Conservation (phyloP, 108 stramenopile genomes). For the Skeletonema grethae region DNA sequence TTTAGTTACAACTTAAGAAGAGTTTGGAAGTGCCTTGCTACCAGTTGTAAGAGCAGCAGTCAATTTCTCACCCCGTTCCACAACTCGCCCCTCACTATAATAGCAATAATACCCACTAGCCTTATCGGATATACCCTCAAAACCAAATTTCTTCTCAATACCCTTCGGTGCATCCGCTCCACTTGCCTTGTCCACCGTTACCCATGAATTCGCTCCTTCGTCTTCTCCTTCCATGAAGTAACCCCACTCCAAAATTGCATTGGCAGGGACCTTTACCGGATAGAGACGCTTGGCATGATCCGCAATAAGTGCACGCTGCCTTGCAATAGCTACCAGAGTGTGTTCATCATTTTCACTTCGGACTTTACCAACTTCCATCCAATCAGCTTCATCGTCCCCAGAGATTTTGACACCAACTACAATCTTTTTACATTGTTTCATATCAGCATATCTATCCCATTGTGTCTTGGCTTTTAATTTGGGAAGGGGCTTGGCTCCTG, state of each 20-base stretch:
- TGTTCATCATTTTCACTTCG: slow-evolving; percentile 54
- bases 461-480: slow-evolving; percentile 57
- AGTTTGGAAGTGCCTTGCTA: background rate
- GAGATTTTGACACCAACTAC: slow-evolving; percentile 59
- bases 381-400: slow-evolving; percentile 29
- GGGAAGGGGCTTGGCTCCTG: slow-evolving; percentile 18
- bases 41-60: background rate
- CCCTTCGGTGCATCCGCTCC: slow-evolving; percentile 49
- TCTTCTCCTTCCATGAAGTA: slow-evolving; percentile 31
- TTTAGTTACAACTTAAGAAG: too few species aligned
- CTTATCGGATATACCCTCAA: slow-evolving; percentile 77
- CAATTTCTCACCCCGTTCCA: slow-evolving; percentile 33
- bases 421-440: slow-evolving; percentile 58
- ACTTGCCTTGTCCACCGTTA: slow-evolving; percentile 56
- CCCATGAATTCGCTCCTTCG: slow-evolving; percentile 47
- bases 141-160: slow-evolving; percentile 80
- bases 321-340: slow-evolving; percentile 58
- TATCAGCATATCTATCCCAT: slow-evolving; percentile 74
- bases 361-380: slow-evolving; percentile 76
- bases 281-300: slow-evolving; percentile 68
- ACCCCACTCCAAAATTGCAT: slow-evolving; percentile 72
- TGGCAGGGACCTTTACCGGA: slow-evolving; percentile 66
- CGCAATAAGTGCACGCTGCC: slow-evolving; percentile 81
- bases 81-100: slow-evolving; percentile 63
- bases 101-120: slow-evolving; percentile 71